Evolutionary conservation across 441 rosid species (phyloP).

Genomic region (Hura crepitans): DNA sequence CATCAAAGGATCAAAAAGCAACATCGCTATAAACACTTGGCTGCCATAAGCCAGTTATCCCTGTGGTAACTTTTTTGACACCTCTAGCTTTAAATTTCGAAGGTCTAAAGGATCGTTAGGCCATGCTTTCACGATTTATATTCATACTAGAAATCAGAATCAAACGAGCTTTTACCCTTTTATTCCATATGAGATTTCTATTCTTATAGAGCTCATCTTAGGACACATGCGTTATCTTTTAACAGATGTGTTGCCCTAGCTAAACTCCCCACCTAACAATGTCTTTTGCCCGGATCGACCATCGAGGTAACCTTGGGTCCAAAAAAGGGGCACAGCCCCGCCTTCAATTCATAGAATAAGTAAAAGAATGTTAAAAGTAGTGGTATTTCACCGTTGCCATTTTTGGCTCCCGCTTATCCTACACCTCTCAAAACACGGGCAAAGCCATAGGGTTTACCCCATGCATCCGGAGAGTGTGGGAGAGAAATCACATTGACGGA

Average conservation of each 20-base stretch:
- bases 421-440: too few relatives aligned
- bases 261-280: constrained; percentile 2
- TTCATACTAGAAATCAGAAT: constrained; percentile 13
- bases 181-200: constrained; percentile 15
- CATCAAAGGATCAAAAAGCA: constrained; percentile 9
- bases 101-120: constrained; percentile 17
- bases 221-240: neutral
- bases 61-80: too few relatives aligned
- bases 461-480: too few relatives aligned
- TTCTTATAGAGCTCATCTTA: constrained; percentile 13
- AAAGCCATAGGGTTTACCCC: too few relatives aligned
- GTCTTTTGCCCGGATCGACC: neutral
- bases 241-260: neutral
- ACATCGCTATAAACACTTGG: constrained; percentile 1
- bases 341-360: too few relatives aligned
- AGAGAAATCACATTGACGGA: too few relatives aligned
- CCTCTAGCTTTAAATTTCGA: neutral
- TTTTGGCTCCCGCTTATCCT: too few relatives aligned
- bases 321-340: too few relatives aligned
- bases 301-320: too few relatives aligned
- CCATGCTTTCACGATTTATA: constrained; percentile 24
- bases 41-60: too few relatives aligned
- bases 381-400: too few relatives aligned
- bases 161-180: constrained; percentile 24
- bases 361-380: too few relatives aligned